Base-by-base conservation (phyloP, 2,329 filamentous ascomycete species). In the Paecilomyces sp. region DNA sequence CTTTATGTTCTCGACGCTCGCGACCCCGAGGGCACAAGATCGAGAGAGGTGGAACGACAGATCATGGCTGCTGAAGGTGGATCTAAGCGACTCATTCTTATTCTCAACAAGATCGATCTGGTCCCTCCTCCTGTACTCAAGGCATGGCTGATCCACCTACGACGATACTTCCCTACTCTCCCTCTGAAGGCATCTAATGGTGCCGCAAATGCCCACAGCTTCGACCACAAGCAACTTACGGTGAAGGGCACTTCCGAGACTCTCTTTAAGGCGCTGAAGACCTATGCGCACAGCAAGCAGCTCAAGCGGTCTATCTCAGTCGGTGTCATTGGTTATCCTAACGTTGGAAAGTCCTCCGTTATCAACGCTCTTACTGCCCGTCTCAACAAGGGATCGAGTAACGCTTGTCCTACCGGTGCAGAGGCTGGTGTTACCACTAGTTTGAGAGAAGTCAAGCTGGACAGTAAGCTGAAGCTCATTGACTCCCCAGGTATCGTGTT, bases 401-500 rank as follows among this genome's bases (percentile, higher is more conserved):
- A 83, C 36, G 89, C 91, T 52, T 96, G 92, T 74, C 92, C 92
- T 1, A 89, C 90, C 1, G 92, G 92, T 61, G 92, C 92, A 31
- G 92, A 96, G 78, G 92, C 92, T 24, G 92, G 92, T 58, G 91
- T 97, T 47, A 97, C 92, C 4, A 97, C 92, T 52, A 89, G 85
- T 70, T 85, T 97, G 68, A 88, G 92, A 61, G 84, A 91, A 70
- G 91, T 97, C 74, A 97, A 97, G 81, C 87, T 97, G 58, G 92
- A 97, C 79, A 94, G 88, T 82, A 96, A 94, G 77, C 84, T 97
- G 58, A 96, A 92, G 66, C 84, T 97, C 53, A 88, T 97, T 69
- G 92, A 97, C 78, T 96, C 92, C 0, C 92, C 92, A 41, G 92
- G 92, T 69, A 96, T 97, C 66, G 91, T 97, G 61, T 97, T 97